Conservation (phyloP, 2,329 filamentous ascomycete species). For the Aureobasidium vineae region DNA sequence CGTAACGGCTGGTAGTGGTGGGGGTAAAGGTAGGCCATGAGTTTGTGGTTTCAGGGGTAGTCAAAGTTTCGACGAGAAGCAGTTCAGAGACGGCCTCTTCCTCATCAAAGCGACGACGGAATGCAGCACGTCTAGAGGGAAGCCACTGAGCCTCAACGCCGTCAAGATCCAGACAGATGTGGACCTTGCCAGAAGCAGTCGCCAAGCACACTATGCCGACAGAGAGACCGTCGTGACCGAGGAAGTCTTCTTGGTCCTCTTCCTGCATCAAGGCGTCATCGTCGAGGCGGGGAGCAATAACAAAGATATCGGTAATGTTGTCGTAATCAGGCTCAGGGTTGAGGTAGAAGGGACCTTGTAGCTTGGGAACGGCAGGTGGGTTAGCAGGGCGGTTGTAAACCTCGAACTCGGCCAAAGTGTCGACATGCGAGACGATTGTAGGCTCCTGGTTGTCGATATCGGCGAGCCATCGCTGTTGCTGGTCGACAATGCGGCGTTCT, state of each 20-base stretch:
- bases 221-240: constrained; percentile 51
- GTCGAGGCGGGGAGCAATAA: constrained; percentile 55
- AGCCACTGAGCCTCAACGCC: constrained; percentile 64
- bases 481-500: constrained; percentile 47
- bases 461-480: constrained; percentile 60
- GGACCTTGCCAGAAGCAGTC: constrained; percentile 55
- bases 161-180: constrained; percentile 60
- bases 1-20: constrained; percentile 53
- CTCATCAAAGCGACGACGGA: constrained; percentile 29
- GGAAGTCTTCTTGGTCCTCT: constrained; percentile 52
- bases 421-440: constrained; percentile 40
- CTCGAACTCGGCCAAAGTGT: constrained; percentile 48
- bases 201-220: constrained; percentile 58
- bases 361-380: constrained; percentile 56
- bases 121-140: constrained; percentile 41
- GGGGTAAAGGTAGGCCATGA: constrained; percentile 57
- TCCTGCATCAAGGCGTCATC: constrained; percentile 53
- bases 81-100: constrained; percentile 33
- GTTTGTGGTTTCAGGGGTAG: constrained; percentile 30
- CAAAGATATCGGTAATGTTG: constrained; percentile 60
- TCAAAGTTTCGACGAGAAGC: constrained; percentile 45
- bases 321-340: constrained; percentile 53
- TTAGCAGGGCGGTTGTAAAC: constrained; percentile 56
- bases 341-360: constrained; percentile 62
- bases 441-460: constrained; percentile 57